A percentile compares a stretch with the other conserved stretches of the same genome.
phyloP scores from a whole-genome alignment of 1,284 basidiomycete genomes.

The Trametes versicolor region DNA sequence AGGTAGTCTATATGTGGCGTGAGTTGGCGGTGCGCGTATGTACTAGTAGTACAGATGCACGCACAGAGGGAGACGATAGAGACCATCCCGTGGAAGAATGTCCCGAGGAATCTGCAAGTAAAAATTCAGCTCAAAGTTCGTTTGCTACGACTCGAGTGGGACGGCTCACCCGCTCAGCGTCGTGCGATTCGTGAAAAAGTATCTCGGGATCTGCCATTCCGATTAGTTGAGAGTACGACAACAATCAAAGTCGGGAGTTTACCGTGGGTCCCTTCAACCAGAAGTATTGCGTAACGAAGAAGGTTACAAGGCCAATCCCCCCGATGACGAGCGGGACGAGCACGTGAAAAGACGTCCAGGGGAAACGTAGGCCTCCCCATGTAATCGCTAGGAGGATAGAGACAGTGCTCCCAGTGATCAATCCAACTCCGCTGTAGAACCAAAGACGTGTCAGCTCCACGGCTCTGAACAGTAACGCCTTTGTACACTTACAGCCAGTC shows the following conservation, averaged over 20 bases:
- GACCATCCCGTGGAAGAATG: slow-evolving; percentile 27
- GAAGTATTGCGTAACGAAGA: slow-evolving; percentile 39
- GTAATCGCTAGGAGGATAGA: slow-evolving; percentile 29
- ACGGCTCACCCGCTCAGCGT: slow-evolving; percentile 41
- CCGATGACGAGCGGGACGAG: slow-evolving; percentile 36
- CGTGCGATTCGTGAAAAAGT: slow-evolving; percentile 43
- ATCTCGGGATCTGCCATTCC: slow-evolving; percentile 31
- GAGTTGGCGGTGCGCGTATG: neutral
- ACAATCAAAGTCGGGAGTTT: neutral
- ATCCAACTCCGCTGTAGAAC: slow-evolving; percentile 26
- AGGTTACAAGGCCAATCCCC: slow-evolving; percentile 17
- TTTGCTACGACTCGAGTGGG: neutral
- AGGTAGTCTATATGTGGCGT: slow-evolving; percentile 19
- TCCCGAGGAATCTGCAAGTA: slow-evolving; percentile 34
- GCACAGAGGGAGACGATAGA: slow-evolving; percentile 12
- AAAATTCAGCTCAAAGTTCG: neutral
- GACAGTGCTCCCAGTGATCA: slow-evolving; percentile 31
- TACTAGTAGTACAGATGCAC: neutral
- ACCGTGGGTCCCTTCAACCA: slow-evolving; percentile 23
- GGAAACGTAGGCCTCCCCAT: slow-evolving; percentile 33
- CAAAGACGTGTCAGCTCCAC: neutral
- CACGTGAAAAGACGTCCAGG: slow-evolving; percentile 32
- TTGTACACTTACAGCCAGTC: slow-evolving; percentile 48
- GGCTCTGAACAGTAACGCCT: too few species aligned
- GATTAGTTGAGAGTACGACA: neutral